These are phyloP conservation scores for Cinchona pubescens DNA, from an alignment of 257 asterid genomes.

Conservation along the genomic window DNA sequence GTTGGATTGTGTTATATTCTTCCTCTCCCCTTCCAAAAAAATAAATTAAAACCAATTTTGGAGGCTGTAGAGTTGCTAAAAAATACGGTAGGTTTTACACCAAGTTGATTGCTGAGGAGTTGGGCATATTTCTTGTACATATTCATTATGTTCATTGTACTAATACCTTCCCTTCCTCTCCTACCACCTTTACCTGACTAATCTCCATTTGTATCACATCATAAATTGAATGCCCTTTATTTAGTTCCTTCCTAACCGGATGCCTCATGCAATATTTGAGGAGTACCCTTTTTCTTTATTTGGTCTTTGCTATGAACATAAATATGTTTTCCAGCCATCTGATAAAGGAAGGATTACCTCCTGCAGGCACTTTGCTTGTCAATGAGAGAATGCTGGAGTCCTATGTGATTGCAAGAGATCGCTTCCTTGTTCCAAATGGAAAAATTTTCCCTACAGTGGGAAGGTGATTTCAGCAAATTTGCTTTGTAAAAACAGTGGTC, in stretches of 20 bases:
- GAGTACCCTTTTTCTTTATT: neutral
- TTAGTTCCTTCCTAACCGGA: neutral
- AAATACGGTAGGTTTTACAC: neutral
- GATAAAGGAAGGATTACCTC: slow-evolving; percentile 18
- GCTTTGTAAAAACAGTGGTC: slow-evolving; percentile 5
- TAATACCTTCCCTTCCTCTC: neutral
- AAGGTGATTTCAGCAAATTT: slow-evolving; percentile 47
- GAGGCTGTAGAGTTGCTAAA: neutral
- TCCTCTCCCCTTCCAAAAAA: neutral
- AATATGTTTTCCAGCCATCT: neutral
- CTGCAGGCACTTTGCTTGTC: slow-evolving; percentile 88
- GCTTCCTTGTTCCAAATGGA: slow-evolving; percentile 89
- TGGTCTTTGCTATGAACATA: neutral
- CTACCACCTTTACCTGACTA: neutral
- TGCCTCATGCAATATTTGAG: neutral
- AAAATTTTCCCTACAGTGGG: slow-evolving; percentile 94
- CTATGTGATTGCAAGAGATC: slow-evolving; percentile 93
- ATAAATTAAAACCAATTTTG: neutral
- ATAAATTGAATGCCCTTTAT: no score
- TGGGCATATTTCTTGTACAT: neutral
- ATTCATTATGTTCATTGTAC: neutral
- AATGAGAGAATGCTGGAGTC: slow-evolving; percentile 99
- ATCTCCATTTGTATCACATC: neutral
- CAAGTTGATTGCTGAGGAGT: neutral
- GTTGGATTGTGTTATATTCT: neutral